Evolutionary conservation across 2,329 filamentous ascomycete genomes (phyloP).

Genomic region (Penicillium sp.): DNA sequence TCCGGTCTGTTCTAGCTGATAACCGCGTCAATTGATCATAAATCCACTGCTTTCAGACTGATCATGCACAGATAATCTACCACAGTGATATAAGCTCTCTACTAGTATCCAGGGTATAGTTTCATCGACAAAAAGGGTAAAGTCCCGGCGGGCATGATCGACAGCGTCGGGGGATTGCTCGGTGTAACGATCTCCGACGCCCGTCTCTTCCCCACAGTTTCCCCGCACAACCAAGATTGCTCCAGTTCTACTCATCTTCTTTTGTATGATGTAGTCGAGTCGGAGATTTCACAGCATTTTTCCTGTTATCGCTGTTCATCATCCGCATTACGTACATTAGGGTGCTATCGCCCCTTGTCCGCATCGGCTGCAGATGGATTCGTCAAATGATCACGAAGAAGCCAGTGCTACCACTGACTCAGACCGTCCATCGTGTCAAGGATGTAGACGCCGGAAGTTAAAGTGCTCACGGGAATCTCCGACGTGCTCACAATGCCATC

Average conservation of each 20-base stretch:
- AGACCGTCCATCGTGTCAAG: conserved; percentile 5
- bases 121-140: not conserved
- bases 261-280: not conserved
- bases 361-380: not conserved
- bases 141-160: not conserved
- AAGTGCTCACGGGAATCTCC: conserved; percentile 5
- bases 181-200: not conserved
- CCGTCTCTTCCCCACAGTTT: conserved; percentile 1
- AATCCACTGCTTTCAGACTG: too few relatives aligned
- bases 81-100: too few relatives aligned
- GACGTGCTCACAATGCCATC: conserved; percentile 2
- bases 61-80: too few relatives aligned
- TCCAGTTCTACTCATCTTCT: too few relatives aligned
- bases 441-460: conserved; percentile 4
- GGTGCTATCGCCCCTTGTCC: not conserved
- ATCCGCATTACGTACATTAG: not conserved
- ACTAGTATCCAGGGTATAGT: too few relatives aligned
- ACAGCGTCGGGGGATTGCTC: not conserved
- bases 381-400: not conserved
- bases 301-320: not conserved
- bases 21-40: too few relatives aligned
- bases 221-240: not conserved
- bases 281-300: not conserved
- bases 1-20: too few relatives aligned
- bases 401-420: not conserved